phyloP scores from a whole-genome alignment of 1,284 basidiomycete species.

The Mycosarcoma maydis region DNA sequence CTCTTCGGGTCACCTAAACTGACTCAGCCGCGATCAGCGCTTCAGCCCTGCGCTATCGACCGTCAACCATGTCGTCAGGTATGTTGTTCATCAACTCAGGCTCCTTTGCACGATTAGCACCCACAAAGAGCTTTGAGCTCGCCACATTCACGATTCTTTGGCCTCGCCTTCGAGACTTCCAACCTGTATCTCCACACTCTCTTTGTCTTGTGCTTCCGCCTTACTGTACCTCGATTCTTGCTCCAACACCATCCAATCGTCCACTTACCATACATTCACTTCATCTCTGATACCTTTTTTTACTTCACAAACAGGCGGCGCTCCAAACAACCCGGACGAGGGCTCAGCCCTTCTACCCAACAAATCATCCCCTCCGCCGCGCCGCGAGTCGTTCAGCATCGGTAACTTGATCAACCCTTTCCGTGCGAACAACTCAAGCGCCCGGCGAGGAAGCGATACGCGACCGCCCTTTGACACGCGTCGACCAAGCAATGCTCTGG shows the following conservation, averaged over 20 bases:
- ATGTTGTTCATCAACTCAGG: background rate
- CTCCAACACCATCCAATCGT: background rate
- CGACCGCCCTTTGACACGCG: conserved; percentile 28
- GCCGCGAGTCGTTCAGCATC: conserved; percentile 35
- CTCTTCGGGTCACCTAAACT: no score
- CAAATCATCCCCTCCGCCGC: background rate
- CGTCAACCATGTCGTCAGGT: conserved; percentile 4
- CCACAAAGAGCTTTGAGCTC: no score
- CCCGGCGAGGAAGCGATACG: background rate
- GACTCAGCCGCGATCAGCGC: no score
- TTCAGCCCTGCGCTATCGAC: no score
- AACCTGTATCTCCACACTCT: no score
- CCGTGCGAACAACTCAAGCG: conserved; percentile 7
- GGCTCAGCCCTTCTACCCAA: conserved; percentile 16
- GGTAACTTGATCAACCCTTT: conserved; percentile 35
- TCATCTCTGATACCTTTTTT: no score
- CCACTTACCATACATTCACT: no score
- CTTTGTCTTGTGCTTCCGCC: no score
- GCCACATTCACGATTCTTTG: no score
- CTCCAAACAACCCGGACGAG: conserved; percentile 14
- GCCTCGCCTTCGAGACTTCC: no score
- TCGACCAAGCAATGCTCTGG: conserved; percentile 36
- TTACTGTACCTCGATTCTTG: no score
- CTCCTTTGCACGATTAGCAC: background rate
- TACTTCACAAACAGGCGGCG: conserved; percentile 5